phyloP scores from a whole-genome alignment of 106 monocot species.

The Dendrobium catenatum region DNA sequence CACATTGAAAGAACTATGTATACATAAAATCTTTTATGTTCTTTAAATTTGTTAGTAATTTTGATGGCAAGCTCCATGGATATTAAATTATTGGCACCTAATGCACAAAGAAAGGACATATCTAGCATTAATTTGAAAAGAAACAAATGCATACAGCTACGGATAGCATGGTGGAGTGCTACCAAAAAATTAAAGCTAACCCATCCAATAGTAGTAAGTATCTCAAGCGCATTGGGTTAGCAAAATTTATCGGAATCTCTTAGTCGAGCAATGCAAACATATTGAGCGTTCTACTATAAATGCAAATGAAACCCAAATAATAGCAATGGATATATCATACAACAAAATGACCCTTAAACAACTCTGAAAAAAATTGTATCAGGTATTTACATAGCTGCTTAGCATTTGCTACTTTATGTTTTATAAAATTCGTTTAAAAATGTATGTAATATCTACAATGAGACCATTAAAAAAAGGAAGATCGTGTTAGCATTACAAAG shows the following conservation, averaged over 20 bases:
- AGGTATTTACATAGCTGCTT: too few relatives aligned
- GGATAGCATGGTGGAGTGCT: background rate
- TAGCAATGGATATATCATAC: too few relatives aligned
- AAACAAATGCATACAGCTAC: background rate
- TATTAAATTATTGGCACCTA: conserved; percentile 92
- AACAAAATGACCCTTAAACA: too few relatives aligned
- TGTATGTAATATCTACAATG: background rate
- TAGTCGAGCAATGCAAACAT: background rate
- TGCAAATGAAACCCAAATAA: background rate
- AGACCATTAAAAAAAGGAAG: background rate
- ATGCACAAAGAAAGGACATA: conserved; percentile 8
- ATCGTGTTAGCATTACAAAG: background rate
- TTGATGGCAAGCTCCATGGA: conserved; percentile 93
- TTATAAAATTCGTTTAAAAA: too few relatives aligned
- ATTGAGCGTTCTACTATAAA: background rate
- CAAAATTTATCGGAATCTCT: background rate
- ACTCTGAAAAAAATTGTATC: too few relatives aligned
- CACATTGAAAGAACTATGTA: conserved; percentile 93
- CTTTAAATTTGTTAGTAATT: conserved; percentile 84
- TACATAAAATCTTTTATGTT: conserved; percentile 81
- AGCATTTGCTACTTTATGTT: too few relatives aligned
- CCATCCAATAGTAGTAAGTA: background rate
- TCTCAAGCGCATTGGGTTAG: background rate
- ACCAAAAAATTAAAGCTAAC: background rate
- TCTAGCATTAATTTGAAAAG: background rate